Conservation (phyloP, 192 early-diverging fungal species). For the Pilobolus umbonatus region DNA sequence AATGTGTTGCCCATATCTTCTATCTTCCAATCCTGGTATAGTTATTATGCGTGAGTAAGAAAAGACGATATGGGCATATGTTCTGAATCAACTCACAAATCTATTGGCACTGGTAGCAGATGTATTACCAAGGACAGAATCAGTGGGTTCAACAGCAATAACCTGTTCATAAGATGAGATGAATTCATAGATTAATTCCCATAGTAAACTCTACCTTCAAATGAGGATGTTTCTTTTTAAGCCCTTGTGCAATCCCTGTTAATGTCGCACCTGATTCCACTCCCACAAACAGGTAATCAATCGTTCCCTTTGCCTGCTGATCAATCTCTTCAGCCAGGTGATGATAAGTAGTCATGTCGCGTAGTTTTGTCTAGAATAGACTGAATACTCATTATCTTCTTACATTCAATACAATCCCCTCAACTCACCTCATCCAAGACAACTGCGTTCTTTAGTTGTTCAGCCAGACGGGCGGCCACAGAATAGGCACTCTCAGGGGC, state of each 20-base stretch:
- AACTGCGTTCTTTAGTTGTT: conserved; percentile 43
- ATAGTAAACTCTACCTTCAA: conserved; percentile 34
- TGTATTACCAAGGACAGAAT: conserved; percentile 49
- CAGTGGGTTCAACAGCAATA: conserved; percentile 66
- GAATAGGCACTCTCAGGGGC: conserved; percentile 61
- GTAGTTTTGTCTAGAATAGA: background rate
- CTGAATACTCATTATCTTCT: no score
- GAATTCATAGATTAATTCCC: background rate
- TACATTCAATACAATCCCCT: no score
- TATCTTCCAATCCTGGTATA: conserved; percentile 52
- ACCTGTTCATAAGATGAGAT: conserved; percentile 29
- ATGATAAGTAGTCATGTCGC: conserved; percentile 29
- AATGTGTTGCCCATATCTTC: conserved; percentile 71
- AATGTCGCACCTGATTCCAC: conserved; percentile 64
- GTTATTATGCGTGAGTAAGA: conserved; percentile 8
- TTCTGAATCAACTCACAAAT: background rate
- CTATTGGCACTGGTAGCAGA: background rate
- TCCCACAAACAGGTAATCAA: conserved; percentile 63
- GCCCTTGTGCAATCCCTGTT: conserved; percentile 51
- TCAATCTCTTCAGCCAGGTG: conserved; percentile 61
- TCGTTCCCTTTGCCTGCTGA: conserved; percentile 42
- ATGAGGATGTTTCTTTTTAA: conserved; percentile 48
- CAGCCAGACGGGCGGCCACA: conserved; percentile 52
- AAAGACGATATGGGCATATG: background rate
- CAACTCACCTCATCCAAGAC: conserved; percentile 59